Percentiles rank a stretch among this genome's conserved stretches.
Evolutionary conservation across 805 yeast species (phyloP).

Genomic region (Saccharomycopsis schoenii): DNA sequence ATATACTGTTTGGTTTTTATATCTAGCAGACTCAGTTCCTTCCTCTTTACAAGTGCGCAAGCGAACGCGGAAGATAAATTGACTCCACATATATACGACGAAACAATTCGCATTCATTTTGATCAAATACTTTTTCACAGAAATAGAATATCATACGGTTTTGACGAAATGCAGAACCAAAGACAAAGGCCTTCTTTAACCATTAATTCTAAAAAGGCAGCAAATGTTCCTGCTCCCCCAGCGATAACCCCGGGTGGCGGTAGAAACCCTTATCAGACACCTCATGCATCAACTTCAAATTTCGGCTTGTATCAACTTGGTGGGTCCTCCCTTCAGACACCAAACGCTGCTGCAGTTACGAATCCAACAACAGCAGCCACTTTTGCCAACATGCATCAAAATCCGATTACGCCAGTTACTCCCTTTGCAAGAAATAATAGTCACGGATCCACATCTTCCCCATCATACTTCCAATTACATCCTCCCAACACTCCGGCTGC

Average conservation of each 20-base stretch:
- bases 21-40: too few species aligned
- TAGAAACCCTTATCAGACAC: slow-evolving; percentile 17
- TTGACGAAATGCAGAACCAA: slow-evolving; percentile 8
- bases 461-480: background rate
- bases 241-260: background rate
- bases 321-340: slow-evolving; percentile 16
- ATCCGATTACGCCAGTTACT: slow-evolving; percentile 10
- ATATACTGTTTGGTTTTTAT: too few species aligned
- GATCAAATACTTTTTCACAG: too few species aligned
- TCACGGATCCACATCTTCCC: slow-evolving; percentile 3
- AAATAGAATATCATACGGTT: too few species aligned
- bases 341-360: slow-evolving; percentile 20
- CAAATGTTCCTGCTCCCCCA: background rate
- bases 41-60: too few species aligned
- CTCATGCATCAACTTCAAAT: slow-evolving; percentile 15
- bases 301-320: slow-evolving; percentile 11
- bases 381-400: background rate
- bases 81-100: too few species aligned
- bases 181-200: slow-evolving; percentile 18
- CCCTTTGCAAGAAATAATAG: slow-evolving; percentile 1
- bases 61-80: too few species aligned
- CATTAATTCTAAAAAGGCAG: slow-evolving; percentile 13
- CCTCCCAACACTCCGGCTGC: slow-evolving; percentile 2
- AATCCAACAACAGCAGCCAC: background rate
- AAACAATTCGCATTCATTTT: too few species aligned